Evolutionary conservation across 352 stramenopile species (phyloP).

Genomic region (Phytophthora agathidicida): DNA sequence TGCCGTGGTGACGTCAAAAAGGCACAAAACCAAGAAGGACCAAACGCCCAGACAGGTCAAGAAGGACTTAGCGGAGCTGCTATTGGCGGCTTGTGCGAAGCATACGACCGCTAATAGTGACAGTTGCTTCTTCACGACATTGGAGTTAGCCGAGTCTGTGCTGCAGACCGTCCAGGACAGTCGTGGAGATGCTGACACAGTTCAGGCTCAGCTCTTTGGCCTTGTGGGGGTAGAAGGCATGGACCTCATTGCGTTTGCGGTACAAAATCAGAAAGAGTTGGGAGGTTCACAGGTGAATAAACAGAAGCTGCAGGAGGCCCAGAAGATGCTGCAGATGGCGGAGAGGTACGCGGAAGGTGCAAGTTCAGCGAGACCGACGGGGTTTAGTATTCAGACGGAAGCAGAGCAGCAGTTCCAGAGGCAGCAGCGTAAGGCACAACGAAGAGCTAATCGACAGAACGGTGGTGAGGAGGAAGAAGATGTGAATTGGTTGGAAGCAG

Average conservation of each 20-base stretch:
- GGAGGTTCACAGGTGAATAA: constrained; percentile 30
- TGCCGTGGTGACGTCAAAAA: constrained; percentile 57
- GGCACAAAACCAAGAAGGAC: constrained; percentile 27
- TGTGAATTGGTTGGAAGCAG: constrained; percentile 76
- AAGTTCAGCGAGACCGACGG: constrained; percentile 20
- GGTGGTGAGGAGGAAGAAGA: constrained; percentile 44
- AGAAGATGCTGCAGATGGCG: constrained; percentile 47
- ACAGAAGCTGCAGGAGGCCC: constrained; percentile 48
- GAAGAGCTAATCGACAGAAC: constrained; percentile 51
- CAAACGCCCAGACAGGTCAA: constrained; percentile 36
- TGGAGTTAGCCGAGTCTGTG: constrained; percentile 75
- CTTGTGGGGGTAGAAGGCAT: constrained; percentile 88
- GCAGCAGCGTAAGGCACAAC: constrained; percentile 60
- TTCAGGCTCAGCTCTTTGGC: constrained; percentile 81
- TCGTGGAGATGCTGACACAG: constrained; percentile 53
- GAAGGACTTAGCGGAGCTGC: constrained; percentile 35
- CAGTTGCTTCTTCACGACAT: constrained; percentile 58
- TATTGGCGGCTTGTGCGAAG: constrained; percentile 50
- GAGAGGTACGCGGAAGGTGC: constrained; percentile 19
- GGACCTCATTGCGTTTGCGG: constrained; percentile 81
- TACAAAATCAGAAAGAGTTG: constrained; percentile 56
- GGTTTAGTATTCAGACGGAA: constrained; percentile 77
- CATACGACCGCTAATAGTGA: constrained; percentile 42
- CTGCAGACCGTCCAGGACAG: constrained; percentile 68
- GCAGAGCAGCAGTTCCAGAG: constrained; percentile 58